Evolutionary conservation across 345 rosid species (phyloP).

Genomic region (Dovyalis caffra): DNA sequence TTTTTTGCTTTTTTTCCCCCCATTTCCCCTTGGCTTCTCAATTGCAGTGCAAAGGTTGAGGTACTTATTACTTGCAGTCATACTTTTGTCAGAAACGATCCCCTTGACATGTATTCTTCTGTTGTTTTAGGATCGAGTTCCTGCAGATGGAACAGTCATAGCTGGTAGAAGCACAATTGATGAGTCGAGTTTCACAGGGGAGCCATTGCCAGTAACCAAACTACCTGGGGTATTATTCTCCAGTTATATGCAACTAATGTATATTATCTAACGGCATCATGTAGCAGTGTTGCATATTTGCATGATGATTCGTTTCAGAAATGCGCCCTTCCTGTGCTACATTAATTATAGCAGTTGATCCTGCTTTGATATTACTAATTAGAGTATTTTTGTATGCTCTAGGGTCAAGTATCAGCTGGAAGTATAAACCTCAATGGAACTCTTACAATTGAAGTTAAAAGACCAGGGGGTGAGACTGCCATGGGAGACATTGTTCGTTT

Average conservation of each 20-base stretch:
- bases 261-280: neutral
- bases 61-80: neutral
- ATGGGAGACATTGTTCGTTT: constrained; percentile 85
- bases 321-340: neutral
- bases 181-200: constrained; percentile 97
- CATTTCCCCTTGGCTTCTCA: neutral
- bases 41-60: constrained; percentile 5
- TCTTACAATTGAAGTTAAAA: constrained; percentile 80
- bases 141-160: constrained; percentile 90
- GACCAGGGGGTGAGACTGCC: constrained; percentile 98
- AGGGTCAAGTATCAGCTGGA: constrained; percentile 96
- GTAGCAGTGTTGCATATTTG: constrained; percentile 1
- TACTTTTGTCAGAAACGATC: neutral
- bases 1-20: neutral
- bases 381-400: constrained; percentile 30
- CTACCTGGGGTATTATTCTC: constrained; percentile 69
- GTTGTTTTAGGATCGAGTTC: constrained; percentile 76
- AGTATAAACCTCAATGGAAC: constrained; percentile 94
- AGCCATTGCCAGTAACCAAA: constrained; percentile 94
- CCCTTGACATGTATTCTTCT: constrained; percentile 14
- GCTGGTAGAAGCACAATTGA: constrained; percentile 92
- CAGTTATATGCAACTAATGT: constrained; percentile 8
- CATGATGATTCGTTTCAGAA: constrained; percentile 1
- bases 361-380: constrained; percentile 9
- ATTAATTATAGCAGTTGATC: neutral